Base-by-base conservation (phyloP, 352 stramenopile species). In the Phytophthora fragariae region DNA sequence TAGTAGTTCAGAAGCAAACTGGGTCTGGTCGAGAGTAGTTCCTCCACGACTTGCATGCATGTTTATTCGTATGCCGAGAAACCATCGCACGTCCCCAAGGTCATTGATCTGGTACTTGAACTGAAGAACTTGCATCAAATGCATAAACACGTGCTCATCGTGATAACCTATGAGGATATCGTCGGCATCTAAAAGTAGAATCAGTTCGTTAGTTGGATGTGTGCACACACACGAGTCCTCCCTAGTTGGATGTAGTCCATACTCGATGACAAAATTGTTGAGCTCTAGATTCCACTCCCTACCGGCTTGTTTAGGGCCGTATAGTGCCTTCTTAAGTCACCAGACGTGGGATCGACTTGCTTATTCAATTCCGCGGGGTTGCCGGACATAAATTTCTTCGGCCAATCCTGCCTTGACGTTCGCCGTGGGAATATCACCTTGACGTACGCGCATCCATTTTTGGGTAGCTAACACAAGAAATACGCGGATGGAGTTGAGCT, bases 291-390 rank as follows among this genome's bases (percentile, higher is more conserved):
- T 46, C 58, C 58, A 65, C 29, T 57, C 46, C 29, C 58, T 21
- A n/a, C 44, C 58, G 12, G 41, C 58, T 29, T 65, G 58, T 19
- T 65, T 65, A 3, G 57, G 58, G 14, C 58, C 58, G n/a, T 65
- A 57, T 0, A 65, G 46, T 12, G 27, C 46, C 29, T 57, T 56
- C 8, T 65, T 65, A 14, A 65, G 29, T 7, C 41, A 5, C 58
- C 58, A 65, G 4, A 65, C 44, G n/a, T 47, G 27, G 46, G 24
- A 17, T 5, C 0, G 58, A 47, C 29, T 44, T 11, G 14, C 46
- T n/a, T 65, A 17, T 17, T 65, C 58, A 29, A 65, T 57, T 47
- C 27, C 27, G 14, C 17, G 21, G 4, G 58, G 58, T 15, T 65
- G 57, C 19, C 19, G 19, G 19, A 21, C 19, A 21, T 21, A 21